Percentiles rank a stretch among this genome's conserved stretches.
Conservation (phyloP, 2,329 filamentous ascomycete genomes). For the Cercospora sp. region DNA sequence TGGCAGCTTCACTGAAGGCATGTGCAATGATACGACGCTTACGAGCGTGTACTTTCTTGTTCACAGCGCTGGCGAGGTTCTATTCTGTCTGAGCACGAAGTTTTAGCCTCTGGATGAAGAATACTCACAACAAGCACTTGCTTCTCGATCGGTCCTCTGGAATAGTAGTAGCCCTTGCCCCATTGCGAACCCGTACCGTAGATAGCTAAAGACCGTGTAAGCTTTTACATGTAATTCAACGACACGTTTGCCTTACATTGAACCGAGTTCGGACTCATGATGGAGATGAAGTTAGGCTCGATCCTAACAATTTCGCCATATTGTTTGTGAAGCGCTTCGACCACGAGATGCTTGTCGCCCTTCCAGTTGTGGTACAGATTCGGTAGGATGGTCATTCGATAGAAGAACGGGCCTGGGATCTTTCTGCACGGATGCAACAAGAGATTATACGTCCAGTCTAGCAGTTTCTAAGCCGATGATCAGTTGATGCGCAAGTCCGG, state of each 20-base stretch:
- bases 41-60: background rate
- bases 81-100: too few species aligned
- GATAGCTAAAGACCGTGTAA: background rate
- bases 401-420: background rate
- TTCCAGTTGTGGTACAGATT: background rate
- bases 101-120: too few species aligned
- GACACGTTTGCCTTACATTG: background rate
- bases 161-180: background rate
- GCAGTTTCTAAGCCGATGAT: background rate
- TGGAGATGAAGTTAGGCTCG: background rate
- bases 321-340: conserved; percentile 1
- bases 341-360: background rate
- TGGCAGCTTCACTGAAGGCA: background rate
- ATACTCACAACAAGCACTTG: background rate
- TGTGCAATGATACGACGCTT: background rate
- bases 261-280: background rate
- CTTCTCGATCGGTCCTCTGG: background rate
- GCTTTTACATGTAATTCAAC: background rate
- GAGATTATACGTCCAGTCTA: background rate
- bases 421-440: background rate
- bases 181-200: background rate
- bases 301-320: background rate
- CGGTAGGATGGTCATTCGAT: background rate
- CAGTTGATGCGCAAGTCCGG: background rate
- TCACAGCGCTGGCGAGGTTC: background rate